Evolutionary conservation across 1,139 yeast species (phyloP).

Genomic region (Geotrichum phurueaensis): DNA sequence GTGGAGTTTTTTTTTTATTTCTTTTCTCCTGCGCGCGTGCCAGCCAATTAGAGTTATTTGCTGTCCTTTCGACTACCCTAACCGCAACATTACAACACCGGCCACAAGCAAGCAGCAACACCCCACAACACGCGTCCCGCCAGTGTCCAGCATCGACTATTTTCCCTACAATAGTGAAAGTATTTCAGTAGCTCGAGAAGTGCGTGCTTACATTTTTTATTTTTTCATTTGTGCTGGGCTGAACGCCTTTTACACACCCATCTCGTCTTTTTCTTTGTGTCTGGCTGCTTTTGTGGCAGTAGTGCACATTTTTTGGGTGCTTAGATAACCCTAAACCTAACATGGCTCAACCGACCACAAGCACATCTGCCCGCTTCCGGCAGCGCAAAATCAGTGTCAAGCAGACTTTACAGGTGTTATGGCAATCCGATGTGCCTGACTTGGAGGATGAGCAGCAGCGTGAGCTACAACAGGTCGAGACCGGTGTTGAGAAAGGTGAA

Average conservation of each 20-base stretch:
- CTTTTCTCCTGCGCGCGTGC: neutral
- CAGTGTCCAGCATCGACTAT: neutral
- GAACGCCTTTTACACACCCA: neutral
- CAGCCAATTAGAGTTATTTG: neutral
- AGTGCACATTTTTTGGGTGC: slow-evolving; percentile 4
- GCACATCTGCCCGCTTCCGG: slow-evolving; percentile 58
- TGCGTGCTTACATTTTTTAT: neutral
- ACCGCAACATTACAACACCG: neutral
- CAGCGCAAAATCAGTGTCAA: slow-evolving; percentile 89
- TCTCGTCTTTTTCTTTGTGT: neutral
- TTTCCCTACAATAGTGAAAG: neutral
- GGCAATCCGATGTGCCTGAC: slow-evolving; percentile 75
- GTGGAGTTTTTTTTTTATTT: neutral
- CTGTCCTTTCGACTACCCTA: neutral
- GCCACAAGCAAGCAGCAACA: neutral
- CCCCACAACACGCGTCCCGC: neutral
- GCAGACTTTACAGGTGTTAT: slow-evolving; percentile 75
- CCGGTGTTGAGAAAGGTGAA: slow-evolving; percentile 97
- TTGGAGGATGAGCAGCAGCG: slow-evolving; percentile 70
- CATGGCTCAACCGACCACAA: slow-evolving; percentile 11
- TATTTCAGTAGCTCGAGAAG: neutral
- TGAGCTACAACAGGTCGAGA: slow-evolving; percentile 83
- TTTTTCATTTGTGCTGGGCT: neutral
- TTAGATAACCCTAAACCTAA: slow-evolving; percentile 3
- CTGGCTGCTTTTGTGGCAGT: neutral